Percentiles rank a stretch among this genome's conserved stretches.
phyloP scores from a whole-genome alignment of 1,139 yeast species.

The Zygoascus meyerae region DNA sequence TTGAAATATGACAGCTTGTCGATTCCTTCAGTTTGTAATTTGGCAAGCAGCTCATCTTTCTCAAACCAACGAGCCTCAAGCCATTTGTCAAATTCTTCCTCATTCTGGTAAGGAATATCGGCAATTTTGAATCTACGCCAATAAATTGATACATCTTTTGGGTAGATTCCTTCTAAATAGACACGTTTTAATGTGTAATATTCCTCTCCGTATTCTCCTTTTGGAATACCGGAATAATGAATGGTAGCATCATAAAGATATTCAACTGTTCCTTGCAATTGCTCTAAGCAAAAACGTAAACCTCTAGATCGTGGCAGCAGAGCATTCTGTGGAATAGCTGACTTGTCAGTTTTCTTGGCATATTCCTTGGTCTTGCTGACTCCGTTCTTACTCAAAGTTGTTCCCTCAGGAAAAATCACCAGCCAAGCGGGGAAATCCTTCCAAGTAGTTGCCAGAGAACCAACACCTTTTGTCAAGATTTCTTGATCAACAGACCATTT shows the following conservation, averaged over 20 bases:
- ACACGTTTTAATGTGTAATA: slow-evolving; percentile 59
- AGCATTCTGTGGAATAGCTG: slow-evolving; percentile 47
- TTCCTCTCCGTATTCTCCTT: slow-evolving; percentile 70
- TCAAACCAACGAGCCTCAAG: slow-evolving; percentile 66
- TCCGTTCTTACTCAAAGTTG: slow-evolving; percentile 70
- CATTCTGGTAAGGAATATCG: slow-evolving; percentile 60
- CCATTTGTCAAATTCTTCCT: slow-evolving; percentile 68
- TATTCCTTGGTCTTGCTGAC: slow-evolving; percentile 50
- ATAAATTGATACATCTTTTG: slow-evolving; percentile 57
- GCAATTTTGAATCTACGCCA: slow-evolving; percentile 51
- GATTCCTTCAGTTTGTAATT: slow-evolving; percentile 51
- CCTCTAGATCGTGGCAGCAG: slow-evolving; percentile 82
- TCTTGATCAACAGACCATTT: slow-evolving; percentile 77
- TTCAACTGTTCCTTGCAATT: slow-evolving; percentile 54
- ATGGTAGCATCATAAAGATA: slow-evolving; percentile 78
- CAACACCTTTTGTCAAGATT: slow-evolving; percentile 51
- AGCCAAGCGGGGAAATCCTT: slow-evolving; percentile 42
- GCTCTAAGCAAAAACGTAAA: slow-evolving; percentile 56
- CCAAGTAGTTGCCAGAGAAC: slow-evolving; percentile 41
- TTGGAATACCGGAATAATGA: slow-evolving; percentile 65
- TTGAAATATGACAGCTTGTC: slow-evolving; percentile 27
- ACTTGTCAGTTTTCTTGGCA: slow-evolving; percentile 46
- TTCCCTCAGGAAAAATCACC: slow-evolving; percentile 89
- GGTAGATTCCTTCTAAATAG: slow-evolving; percentile 67
- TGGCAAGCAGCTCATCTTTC: slow-evolving; percentile 65